A percentile compares a stretch with the other conserved stretches of the same genome.
Conservation (phyloP, 768 basidiomycete genomes). For the Rubroboletus satanas region DNA sequence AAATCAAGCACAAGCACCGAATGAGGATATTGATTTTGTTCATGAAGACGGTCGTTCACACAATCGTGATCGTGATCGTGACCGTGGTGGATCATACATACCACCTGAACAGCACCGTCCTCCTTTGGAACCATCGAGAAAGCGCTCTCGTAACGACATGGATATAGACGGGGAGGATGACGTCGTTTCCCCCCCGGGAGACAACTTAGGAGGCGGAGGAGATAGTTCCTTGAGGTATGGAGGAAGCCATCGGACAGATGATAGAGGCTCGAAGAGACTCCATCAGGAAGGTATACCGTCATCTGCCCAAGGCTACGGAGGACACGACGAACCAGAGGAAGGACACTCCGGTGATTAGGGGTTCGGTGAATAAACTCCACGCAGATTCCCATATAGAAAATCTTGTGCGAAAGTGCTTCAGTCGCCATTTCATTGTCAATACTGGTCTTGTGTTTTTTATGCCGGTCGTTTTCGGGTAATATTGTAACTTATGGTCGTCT, state of each 20-base stretch:
- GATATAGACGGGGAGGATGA: constrained; percentile 57
- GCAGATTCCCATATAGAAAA: constrained; percentile 29
- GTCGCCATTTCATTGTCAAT: constrained; percentile 15
- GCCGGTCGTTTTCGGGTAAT: constrained; percentile 16
- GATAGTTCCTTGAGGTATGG: constrained; percentile 33
- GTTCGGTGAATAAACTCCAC: constrained; percentile 20
- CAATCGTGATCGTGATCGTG: constrained; percentile 34
- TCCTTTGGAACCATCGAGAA: constrained; percentile 46
- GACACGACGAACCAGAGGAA: constrained; percentile 32
- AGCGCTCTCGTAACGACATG: constrained; percentile 60
- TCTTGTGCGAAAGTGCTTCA: constrained; percentile 32
- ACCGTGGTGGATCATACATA: constrained; percentile 36
- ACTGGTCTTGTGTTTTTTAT: constrained; percentile 18
- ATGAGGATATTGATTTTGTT: constrained; percentile 49
- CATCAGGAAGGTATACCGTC: constrained; percentile 42
- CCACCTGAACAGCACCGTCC: constrained; percentile 37
- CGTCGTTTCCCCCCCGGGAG: constrained; percentile 32
- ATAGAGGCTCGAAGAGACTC: constrained; percentile 58
- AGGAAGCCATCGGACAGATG: constrained; percentile 39
- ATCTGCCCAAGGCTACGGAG: constrained; percentile 25
- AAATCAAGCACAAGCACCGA: constrained; percentile 34
- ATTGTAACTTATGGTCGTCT: constrained; percentile 18
- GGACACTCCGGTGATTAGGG: constrained; percentile 33
- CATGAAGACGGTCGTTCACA: constrained; percentile 51
- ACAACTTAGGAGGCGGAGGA: constrained; percentile 28